Percentiles rank a stretch among this genome's conserved stretches.
phyloP scores from a whole-genome alignment of 352 stramenopile species.

The Phytophthora quininea region DNA sequence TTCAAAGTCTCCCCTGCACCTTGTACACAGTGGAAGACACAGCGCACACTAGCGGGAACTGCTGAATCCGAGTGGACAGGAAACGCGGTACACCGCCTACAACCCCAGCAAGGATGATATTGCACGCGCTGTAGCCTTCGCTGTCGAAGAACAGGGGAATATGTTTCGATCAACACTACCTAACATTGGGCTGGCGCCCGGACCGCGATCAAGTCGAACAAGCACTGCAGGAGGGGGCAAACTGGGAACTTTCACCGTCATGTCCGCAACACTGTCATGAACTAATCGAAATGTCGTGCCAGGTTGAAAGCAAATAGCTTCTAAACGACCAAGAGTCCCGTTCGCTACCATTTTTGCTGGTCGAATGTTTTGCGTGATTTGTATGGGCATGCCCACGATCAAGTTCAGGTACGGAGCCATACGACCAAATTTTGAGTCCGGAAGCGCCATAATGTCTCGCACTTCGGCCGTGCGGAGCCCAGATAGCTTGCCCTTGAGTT shows the following conservation, averaged over 20 bases:
- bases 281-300: conserved; percentile 17
- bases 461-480: too few species aligned
- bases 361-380: neutral
- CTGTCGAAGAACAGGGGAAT: too few species aligned
- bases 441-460: neutral
- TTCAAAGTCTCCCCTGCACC: conserved; percentile 24
- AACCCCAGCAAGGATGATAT: too few species aligned
- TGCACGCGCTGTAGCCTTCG: too few species aligned
- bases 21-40: conserved; percentile 20
- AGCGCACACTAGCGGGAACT: too few species aligned
- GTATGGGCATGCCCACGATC: conserved; percentile 22
- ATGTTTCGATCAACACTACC: conserved; percentile 14
- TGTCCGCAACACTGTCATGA: neutral
- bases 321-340: too few species aligned
- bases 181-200: conserved; percentile 2
- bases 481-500: too few species aligned
- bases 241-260: neutral
- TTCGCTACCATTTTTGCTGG: too few species aligned
- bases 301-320: conserved; percentile 1
- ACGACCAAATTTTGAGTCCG: conserved; percentile 6
- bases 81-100: too few species aligned
- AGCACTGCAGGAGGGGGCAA: too few species aligned
- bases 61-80: too few species aligned
- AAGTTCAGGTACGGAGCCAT: conserved; percentile 22
- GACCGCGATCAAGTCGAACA: too few species aligned